Conservation (phyloP, 192 early-diverging fungal species). For the Radiomyces spectabilis region DNA sequence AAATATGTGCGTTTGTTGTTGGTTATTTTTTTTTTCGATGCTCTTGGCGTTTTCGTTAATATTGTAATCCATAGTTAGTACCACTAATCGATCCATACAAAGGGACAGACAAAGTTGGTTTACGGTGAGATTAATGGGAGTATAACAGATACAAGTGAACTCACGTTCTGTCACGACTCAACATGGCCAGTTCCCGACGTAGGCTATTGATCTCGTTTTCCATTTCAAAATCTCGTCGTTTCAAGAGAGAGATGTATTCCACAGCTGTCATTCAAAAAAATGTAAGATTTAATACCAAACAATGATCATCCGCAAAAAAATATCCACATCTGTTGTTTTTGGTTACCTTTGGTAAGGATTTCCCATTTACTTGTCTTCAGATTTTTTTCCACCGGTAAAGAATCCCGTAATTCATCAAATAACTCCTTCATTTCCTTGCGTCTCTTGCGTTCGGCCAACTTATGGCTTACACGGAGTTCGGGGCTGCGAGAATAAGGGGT, state of each 20-base stretch:
- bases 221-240: constrained; percentile 40
- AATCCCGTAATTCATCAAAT: constrained; percentile 80
- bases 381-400: constrained; percentile 72
- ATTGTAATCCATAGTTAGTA: no score
- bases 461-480: constrained; percentile 78
- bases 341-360: constrained; percentile 72
- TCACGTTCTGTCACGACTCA: constrained; percentile 14
- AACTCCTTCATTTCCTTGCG: constrained; percentile 89
- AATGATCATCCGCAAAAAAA: neutral
- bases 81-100: no score
- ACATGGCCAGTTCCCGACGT: constrained; percentile 27
- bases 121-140: no score
- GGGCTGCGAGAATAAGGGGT: constrained; percentile 63
- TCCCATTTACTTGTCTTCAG: constrained; percentile 89
- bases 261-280: constrained; percentile 31
- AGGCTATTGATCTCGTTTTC: constrained; percentile 36
- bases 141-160: no score
- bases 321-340: neutral
- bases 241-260: constrained; percentile 43
- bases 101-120: no score
- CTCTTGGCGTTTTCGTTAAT: no score
- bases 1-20: no score
- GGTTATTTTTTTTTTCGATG: no score
- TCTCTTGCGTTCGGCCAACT: constrained; percentile 80
- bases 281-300: neutral